Evolutionary conservation across 345 rosid species (phyloP).

Genomic region (Populus simonii): DNA sequence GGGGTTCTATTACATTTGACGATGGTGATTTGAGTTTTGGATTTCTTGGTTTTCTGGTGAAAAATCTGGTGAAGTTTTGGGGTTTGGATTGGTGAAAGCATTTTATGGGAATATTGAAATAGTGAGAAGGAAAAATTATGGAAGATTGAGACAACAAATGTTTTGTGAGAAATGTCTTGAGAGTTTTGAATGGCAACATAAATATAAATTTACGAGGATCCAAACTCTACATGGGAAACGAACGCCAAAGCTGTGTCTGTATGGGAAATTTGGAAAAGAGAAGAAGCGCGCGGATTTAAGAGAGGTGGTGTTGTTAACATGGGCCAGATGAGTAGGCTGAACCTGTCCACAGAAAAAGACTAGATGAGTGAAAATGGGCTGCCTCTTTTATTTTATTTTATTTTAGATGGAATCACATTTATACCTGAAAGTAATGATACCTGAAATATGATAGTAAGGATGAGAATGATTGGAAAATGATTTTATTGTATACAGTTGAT

Average conservation of each 20-base stretch:
- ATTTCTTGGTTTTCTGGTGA: constrained; percentile 8
- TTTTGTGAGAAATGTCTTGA: constrained; percentile 10
- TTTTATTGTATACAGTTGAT: neutral
- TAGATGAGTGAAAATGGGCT: no score
- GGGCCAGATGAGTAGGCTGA: no score
- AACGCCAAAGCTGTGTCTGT: neutral
- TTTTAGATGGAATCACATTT: no score
- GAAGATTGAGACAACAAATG: constrained; percentile 19
- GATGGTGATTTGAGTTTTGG: neutral
- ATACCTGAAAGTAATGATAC: constrained; percentile 22
- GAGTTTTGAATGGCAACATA: constrained; percentile 25
- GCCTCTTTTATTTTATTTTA: no score
- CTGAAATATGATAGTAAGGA: constrained; percentile 63
- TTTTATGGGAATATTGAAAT: constrained; percentile 20
- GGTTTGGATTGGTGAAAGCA: constrained; percentile 37
- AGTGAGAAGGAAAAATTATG: neutral
- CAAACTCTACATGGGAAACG: no score
- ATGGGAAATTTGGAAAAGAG: neutral
- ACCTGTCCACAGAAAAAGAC: no score
- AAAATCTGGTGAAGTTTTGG: constrained; percentile 17
- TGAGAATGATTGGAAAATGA: constrained; percentile 45
- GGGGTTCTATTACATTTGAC: constrained; percentile 15
- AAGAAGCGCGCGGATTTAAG: neutral
- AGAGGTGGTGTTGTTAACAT: neutral
- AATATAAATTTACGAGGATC: neutral